Percentiles rank a stretch among this genome's conserved stretches.
These are phyloP conservation scores for Ustilago nuda DNA, from an alignment of 1,284 basidiomycete genomes.

Conservation along the genomic window DNA sequence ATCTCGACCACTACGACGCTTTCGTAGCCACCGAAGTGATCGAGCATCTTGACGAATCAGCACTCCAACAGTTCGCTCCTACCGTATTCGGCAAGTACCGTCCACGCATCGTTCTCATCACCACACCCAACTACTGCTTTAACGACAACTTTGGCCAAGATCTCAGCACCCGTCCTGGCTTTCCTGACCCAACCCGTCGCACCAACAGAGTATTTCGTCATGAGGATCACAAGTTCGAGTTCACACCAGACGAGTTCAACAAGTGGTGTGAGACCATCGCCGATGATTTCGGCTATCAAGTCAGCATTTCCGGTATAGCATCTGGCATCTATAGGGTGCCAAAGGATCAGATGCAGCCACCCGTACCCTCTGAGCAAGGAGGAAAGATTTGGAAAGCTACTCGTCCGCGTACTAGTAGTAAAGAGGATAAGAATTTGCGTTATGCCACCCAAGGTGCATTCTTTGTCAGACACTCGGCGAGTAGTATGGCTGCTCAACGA, in stretches of 20 bases:
- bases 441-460: slow-evolving; percentile 43
- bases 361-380: slow-evolving; percentile 25
- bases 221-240: slow-evolving; percentile 91
- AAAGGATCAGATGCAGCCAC: slow-evolving; percentile 36
- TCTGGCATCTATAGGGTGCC: slow-evolving; percentile 40
- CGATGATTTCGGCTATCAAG: slow-evolving; percentile 79
- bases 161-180: slow-evolving; percentile 70
- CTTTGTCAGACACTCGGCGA: slow-evolving; percentile 40
- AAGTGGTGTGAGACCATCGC: slow-evolving; percentile 78
- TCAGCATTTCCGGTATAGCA: slow-evolving; percentile 63
- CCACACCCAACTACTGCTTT: slow-evolving; percentile 90
- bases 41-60: slow-evolving; percentile 82
- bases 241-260: slow-evolving; percentile 83
- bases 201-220: slow-evolving; percentile 76
- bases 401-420: slow-evolving; percentile 35
- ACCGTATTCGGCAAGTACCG: slow-evolving; percentile 84
- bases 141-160: slow-evolving; percentile 79
- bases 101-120: slow-evolving; percentile 82
- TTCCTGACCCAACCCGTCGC: slow-evolving; percentile 81
- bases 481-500: slow-evolving; percentile 15
- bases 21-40: slow-evolving; percentile 91
- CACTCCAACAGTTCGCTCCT: slow-evolving; percentile 82
- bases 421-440: slow-evolving; percentile 38
- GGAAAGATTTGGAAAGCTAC: slow-evolving; percentile 38
- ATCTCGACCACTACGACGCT: slow-evolving; percentile 80